These are phyloP conservation scores for Beauveria caledonica DNA, from an alignment of 2,329 filamentous ascomycete species.

Conservation along the genomic window DNA sequence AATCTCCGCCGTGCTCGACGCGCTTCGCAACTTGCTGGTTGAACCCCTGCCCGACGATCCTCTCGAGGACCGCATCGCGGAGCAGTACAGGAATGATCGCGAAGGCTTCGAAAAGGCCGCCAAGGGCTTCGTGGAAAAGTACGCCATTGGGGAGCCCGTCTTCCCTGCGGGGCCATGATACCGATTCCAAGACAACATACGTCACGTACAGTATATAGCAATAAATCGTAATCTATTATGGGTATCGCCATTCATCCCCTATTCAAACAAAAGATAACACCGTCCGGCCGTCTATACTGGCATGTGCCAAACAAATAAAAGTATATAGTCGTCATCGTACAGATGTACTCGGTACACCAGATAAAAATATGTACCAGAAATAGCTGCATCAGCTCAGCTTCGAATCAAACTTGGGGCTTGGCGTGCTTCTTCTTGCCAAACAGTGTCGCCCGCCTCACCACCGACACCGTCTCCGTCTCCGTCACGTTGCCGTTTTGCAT, in stretches of 20 bases:
- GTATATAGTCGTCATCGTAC: constrained; percentile 11
- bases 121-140: constrained; percentile 62
- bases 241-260: constrained; percentile 14
- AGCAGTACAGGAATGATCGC: constrained; percentile 66
- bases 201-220: not conserved
- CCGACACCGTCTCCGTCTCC: constrained; percentile 18
- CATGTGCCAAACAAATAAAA: constrained; percentile 7
- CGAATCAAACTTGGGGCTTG: constrained; percentile 4
- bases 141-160: constrained; percentile 45
- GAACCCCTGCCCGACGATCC: constrained; percentile 86
- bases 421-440: constrained; percentile 36
- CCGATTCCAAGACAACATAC: not conserved
- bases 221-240: constrained; percentile 9
- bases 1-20: constrained; percentile 66
- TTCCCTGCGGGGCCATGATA: constrained; percentile 23
- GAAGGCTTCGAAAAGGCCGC: constrained; percentile 67
- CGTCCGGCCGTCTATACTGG: not conserved
- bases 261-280: constrained; percentile 14
- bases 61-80: constrained; percentile 77
- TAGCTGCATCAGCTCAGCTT: not conserved
- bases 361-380: constrained; percentile 10
- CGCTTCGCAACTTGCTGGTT: constrained; percentile 63
- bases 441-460: constrained; percentile 28
- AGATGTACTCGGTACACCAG: constrained; percentile 5
- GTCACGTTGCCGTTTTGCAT: constrained; percentile 24